Base-by-base conservation (phyloP, 2,329 filamentous ascomycete genomes). In the Fusarium austroafricanum region DNA sequence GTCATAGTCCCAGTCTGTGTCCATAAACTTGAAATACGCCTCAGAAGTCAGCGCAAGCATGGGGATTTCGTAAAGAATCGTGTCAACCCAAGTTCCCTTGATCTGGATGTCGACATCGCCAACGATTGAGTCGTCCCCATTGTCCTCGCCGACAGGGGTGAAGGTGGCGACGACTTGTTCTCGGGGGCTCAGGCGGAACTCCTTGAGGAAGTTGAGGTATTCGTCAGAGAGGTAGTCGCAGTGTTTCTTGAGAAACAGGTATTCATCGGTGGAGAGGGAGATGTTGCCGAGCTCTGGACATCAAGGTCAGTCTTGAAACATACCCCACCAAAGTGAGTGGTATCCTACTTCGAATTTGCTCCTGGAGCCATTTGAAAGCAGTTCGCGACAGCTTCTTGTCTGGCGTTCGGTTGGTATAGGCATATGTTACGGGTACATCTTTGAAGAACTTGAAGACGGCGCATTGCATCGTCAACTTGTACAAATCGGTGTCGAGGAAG, bases 381-480 rank as follows among this genome's bases (percentile, higher is more conserved):
- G 86, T 86, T 71, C 93, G 88, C 26, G 89, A 97, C 61, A 99
- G 84, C 78, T 94, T 94, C 89, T 97, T 97, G 65, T 97, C 89
- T 10, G 93, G 93, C 2, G 96, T 99, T 50, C 96, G 91, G 78
- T 99, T 99, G 51, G 94, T 98, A 81, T 96, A 97, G 61, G 92
- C 89, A 77, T 98, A 99, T 4, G 92, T 94, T 60, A 98, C 96
- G 43, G 90, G 87, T 73, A 89, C 83, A 59, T 94, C 85, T 33
- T 91, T 91, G 79, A 97, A 98, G 83, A 94, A 96, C 80, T 96
- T 96, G 71, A 96, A 87, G 69, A 98, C 91, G 65, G 94, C 94
- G 77, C 92, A 97, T 90, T 99, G 96, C 96, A 99, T 99, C 20
- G 96, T 99, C 80, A 99, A 82, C 81, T 99, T 99, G 87, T 97